Percentiles rank a stretch among this genome's conserved stretches.
These are phyloP conservation scores for Elongisporangium prolatum DNA, from an alignment of 352 stramenopile genomes.

Conservation along the genomic window DNA sequence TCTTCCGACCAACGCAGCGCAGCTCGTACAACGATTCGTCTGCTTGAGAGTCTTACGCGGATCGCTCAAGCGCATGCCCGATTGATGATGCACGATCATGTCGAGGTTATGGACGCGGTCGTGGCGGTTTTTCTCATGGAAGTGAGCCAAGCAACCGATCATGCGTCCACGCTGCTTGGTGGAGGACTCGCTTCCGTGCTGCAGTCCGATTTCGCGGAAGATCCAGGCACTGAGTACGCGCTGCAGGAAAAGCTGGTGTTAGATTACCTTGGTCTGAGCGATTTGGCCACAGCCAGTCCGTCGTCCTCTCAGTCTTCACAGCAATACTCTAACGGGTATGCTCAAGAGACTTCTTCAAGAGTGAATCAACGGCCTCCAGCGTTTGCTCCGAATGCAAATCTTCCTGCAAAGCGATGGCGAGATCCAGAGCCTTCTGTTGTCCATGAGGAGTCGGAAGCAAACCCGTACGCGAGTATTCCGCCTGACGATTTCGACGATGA, in stretches of 20 bases:
- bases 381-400: background rate
- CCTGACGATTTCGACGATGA: background rate
- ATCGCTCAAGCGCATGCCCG: constrained; percentile 90
- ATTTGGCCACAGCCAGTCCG: constrained; percentile 32
- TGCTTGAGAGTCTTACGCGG: constrained; percentile 94
- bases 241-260: constrained; percentile 70
- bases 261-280: constrained; percentile 50
- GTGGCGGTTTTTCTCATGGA: constrained; percentile 79
- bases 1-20: constrained; percentile 56
- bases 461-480: background rate
- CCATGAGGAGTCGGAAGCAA: background rate
- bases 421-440: background rate
- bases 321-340: background rate
- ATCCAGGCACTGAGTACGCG: constrained; percentile 56
- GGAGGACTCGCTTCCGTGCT: constrained; percentile 58
- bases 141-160: constrained; percentile 65
- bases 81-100: constrained; percentile 67
- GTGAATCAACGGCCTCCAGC: background rate
- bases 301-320: background rate
- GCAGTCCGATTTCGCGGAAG: constrained; percentile 59
- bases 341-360: background rate
- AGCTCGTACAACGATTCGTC: constrained; percentile 88
- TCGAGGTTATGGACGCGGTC: constrained; percentile 70
- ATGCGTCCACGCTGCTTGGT: constrained; percentile 45
- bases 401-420: background rate